phyloP scores from a whole-genome alignment of 345 rosid genomes.

The Salix koriyanagi region DNA sequence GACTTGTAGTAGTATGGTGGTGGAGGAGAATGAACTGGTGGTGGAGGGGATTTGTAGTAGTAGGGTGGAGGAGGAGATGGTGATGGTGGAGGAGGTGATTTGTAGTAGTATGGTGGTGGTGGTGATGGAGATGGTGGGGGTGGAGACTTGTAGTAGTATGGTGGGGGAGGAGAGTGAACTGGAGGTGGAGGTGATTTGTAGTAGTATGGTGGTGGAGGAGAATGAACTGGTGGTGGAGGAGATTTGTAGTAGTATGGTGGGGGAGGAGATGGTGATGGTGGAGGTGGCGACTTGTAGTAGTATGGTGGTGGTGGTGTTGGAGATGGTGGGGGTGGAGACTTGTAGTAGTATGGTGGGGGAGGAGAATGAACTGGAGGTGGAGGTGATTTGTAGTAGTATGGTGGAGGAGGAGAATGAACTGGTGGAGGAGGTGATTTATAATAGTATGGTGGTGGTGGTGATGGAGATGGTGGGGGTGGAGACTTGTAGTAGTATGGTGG shows the following conservation, averaged over 20 bases:
- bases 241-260: constrained; percentile 1
- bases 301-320: neutral
- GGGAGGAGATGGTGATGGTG: neutral
- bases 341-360: constrained; percentile 6
- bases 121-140: neutral
- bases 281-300: neutral
- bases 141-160: neutral
- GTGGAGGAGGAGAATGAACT: constrained; percentile 3
- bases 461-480: neutral
- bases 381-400: neutral
- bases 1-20: constrained; percentile 9
- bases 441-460: constrained; percentile 7
- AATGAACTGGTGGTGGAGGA: neutral
- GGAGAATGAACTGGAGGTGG: neutral
- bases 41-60: constrained; percentile 1
- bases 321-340: constrained; percentile 8
- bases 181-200: constrained; percentile 10
- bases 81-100: neutral
- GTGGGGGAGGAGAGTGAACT: neutral
- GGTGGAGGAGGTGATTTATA: constrained; percentile 3
- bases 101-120: neutral
- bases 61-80: neutral
- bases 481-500: neutral
- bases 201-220: neutral
- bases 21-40: neutral